Conservation (phyloP, 148 eudicot species). For the Talinum fruticosum region DNA sequence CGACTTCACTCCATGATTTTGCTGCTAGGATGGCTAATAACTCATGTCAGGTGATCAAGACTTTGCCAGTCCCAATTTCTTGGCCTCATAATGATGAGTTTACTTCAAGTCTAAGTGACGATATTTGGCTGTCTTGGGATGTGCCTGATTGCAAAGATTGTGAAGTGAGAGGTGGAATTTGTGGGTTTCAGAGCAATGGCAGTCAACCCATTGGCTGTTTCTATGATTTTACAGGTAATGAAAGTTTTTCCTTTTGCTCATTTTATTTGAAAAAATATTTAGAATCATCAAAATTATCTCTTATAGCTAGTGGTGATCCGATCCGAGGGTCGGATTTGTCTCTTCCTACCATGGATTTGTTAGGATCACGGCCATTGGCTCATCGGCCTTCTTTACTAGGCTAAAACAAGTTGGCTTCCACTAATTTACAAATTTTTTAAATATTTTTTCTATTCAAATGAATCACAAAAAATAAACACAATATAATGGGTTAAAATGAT, state of each 20-base stretch:
- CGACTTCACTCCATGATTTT: conserved; percentile 33
- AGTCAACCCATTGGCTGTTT: conserved; percentile 36
- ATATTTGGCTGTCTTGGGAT: conserved; percentile 60
- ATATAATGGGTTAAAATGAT: too few species aligned
- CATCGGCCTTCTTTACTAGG: too few species aligned
- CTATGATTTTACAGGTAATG: conserved; percentile 40
- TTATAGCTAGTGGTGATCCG: too few species aligned
- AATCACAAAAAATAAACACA: too few species aligned
- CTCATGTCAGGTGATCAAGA: conserved; percentile 32
- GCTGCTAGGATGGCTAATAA: conserved; percentile 25
- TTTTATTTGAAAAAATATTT: conserved; percentile 4
- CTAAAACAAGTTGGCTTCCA: too few species aligned
- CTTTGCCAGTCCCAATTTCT: conserved; percentile 38
- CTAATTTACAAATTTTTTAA: background rate
- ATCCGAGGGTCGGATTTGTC: too few species aligned
- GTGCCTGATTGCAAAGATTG: conserved; percentile 53
- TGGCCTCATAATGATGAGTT: conserved; percentile 24
- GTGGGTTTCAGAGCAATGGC: conserved; percentile 38
- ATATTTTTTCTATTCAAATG: background rate
- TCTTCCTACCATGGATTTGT: too few species aligned
- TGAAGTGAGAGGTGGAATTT: conserved; percentile 45
- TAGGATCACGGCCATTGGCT: too few species aligned
- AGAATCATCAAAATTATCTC: background rate
- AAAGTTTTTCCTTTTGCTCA: background rate
- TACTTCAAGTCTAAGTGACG: conserved; percentile 31